Conservation (phyloP, 805 yeast species). For the Yamadazyma akitaensis region DNA sequence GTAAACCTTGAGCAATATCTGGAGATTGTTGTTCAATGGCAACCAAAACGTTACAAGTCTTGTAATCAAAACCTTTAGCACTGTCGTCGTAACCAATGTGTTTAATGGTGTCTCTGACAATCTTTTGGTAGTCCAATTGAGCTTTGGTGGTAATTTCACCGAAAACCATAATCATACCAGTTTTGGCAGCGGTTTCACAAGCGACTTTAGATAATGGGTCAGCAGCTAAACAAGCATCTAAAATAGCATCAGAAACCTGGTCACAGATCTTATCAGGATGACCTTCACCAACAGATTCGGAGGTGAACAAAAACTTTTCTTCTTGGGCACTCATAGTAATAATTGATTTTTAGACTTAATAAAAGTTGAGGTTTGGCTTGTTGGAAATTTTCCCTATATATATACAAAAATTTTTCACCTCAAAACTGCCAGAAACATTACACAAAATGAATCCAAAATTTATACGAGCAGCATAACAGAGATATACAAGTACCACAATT, state of each 20-base stretch:
- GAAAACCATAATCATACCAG: slow-evolving; percentile 99
- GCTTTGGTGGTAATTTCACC: slow-evolving; percentile 99
- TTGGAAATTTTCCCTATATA: slow-evolving; percentile 1
- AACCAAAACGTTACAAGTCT: slow-evolving; percentile 97
- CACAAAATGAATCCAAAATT: not conserved
- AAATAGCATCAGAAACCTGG: slow-evolving; percentile 97
- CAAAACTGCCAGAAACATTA: not conserved
- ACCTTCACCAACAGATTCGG: slow-evolving; percentile 92
- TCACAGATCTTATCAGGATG: slow-evolving; percentile 97
- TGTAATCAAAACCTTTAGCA: slow-evolving; percentile 97
- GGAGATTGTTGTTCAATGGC: slow-evolving; percentile 99
- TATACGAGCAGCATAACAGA: not conserved
- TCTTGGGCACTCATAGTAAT: slow-evolving; percentile 7
- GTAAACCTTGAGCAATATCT: slow-evolving; percentile 99
- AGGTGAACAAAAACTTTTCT: slow-evolving; percentile 62
- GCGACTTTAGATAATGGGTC: slow-evolving; percentile 99
- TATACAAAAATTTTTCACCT: slow-evolving; percentile 7
- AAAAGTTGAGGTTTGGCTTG: slow-evolving; percentile 2
- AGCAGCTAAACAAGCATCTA: slow-evolving; percentile 92
- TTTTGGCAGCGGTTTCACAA: slow-evolving; percentile 98
- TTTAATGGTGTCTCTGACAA: slow-evolving; percentile 96
- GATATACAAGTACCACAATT: too few species aligned
- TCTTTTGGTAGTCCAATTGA: slow-evolving; percentile 90
- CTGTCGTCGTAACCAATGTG: slow-evolving; percentile 97
- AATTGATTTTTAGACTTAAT: not conserved